These are phyloP conservation scores for Podospora appendiculata DNA, from an alignment of 495 filamentous ascomycete species.

Conservation along the genomic window DNA sequence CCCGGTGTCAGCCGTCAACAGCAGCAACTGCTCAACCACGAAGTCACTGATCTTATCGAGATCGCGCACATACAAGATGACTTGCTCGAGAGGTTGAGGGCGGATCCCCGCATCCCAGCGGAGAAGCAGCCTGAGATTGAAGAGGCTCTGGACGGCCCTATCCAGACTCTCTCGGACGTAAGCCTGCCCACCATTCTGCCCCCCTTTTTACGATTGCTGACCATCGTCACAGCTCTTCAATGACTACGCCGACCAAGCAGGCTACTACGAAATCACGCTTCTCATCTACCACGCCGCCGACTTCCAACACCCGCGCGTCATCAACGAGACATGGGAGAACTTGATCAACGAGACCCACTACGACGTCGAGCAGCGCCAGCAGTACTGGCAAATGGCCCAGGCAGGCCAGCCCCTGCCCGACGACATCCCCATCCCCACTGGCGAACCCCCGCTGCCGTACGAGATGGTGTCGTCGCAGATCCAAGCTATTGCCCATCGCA, in stretches of 20 bases:
- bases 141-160: slow-evolving; percentile 60
- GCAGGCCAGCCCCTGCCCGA: slow-evolving; percentile 9
- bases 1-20: slow-evolving; percentile 63
- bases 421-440: slow-evolving; percentile 4
- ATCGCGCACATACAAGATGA: slow-evolving; percentile 94
- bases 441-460: slow-evolving; percentile 52
- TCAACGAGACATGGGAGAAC: slow-evolving; percentile 75
- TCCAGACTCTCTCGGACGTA: slow-evolving; percentile 68
- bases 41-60: slow-evolving; percentile 80
- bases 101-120: slow-evolving; percentile 56
- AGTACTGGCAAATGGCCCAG: slow-evolving; percentile 22
- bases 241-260: slow-evolving; percentile 74
- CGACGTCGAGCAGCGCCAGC: slow-evolving; percentile 44
- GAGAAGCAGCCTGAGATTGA: slow-evolving; percentile 55
- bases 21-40: slow-evolving; percentile 69
- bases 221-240: slow-evolving; percentile 68
- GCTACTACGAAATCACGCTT: slow-evolving; percentile 88
- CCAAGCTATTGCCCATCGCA: slow-evolving; percentile 67
- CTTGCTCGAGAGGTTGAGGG: slow-evolving; percentile 68
- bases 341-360: slow-evolving; percentile 65
- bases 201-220: slow-evolving; percentile 10
- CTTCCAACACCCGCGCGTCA: slow-evolving; percentile 74
- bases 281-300: slow-evolving; percentile 84
- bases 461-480: slow-evolving; percentile 70
- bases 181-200: slow-evolving; percentile 21